Percentiles rank a stretch among this genome's conserved stretches.
Evolutionary conservation across 1,139 yeast species (phyloP).

Genomic region (Geotrichum phurueaensis): DNA sequence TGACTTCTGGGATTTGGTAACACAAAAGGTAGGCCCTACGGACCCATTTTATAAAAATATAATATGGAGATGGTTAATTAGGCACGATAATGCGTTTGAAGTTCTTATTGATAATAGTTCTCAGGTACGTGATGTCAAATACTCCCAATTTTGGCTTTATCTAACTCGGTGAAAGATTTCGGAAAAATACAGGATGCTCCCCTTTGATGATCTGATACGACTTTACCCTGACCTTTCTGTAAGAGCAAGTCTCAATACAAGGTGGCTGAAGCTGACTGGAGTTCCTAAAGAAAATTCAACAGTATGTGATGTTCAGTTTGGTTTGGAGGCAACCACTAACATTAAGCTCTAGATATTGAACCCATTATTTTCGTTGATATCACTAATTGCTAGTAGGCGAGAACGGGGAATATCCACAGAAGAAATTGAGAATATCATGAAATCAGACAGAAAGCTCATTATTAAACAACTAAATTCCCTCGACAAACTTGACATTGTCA

Average conservation of each 20-base stretch:
- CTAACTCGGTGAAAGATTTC: slow-evolving; percentile 1
- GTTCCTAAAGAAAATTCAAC: background rate
- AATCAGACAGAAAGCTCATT: background rate
- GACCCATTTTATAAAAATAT: slow-evolving; percentile 3
- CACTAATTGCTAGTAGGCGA: slow-evolving; percentile 2
- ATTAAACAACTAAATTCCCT: slow-evolving; percentile 10
- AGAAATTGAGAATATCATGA: background rate
- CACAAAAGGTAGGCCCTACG: background rate
- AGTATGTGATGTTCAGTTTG: background rate
- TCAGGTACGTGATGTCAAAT: slow-evolving; percentile 1
- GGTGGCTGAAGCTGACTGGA: slow-evolving; percentile 3
- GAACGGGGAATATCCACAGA: slow-evolving; percentile 7
- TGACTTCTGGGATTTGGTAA: slow-evolving; percentile 8
- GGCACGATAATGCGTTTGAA: slow-evolving; percentile 3
- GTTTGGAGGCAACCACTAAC: background rate
- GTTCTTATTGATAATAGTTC: background rate
- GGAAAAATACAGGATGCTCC: background rate
- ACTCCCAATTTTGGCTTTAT: background rate
- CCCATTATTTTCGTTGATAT: background rate
- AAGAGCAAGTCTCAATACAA: background rate
- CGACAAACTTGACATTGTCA: slow-evolving; percentile 1
- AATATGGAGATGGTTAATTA: slow-evolving; percentile 11
- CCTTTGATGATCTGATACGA: background rate
- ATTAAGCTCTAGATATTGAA: background rate
- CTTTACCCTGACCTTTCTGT: background rate